These are phyloP conservation scores for Helotiales sp. DNA, from an alignment of 2,329 filamentous ascomycete species.

Conservation along the genomic window DNA sequence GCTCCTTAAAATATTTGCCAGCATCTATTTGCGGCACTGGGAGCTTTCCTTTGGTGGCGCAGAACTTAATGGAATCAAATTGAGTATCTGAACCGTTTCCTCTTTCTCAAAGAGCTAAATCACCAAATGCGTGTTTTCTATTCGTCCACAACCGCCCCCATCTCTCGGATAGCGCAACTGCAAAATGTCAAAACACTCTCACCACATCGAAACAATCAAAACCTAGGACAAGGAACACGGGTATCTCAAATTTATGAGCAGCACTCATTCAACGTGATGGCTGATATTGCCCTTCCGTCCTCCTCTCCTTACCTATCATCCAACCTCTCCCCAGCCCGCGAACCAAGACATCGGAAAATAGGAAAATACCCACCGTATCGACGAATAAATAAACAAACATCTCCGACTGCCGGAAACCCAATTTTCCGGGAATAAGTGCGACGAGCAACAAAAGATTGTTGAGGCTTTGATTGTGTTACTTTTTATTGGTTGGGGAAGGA, in stretches of 20 bases:
- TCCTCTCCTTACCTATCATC: too few species aligned
- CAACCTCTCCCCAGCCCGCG: too few species aligned
- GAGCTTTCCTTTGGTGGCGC: neutral
- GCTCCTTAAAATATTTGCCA: neutral
- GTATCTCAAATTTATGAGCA: too few species aligned
- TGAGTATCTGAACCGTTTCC: neutral
- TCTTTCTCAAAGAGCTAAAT: neutral
- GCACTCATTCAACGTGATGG: too few species aligned
- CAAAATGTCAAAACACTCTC: too few species aligned
- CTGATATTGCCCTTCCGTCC: too few species aligned
- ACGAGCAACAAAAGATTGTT: conserved; percentile 4
- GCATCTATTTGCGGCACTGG: neutral
- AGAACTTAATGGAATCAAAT: neutral
- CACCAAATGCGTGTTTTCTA: neutral
- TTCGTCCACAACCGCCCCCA: too few species aligned
- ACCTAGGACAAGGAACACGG: too few species aligned
- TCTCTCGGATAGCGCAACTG: too few species aligned
- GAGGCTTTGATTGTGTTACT: neutral
- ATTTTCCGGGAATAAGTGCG: conserved; percentile 2
- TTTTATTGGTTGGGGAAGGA: neutral
- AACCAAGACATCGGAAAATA: neutral
- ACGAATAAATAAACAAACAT: neutral
- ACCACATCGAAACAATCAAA: too few species aligned
- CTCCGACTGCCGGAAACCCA: conserved; percentile 8
- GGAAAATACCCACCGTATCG: neutral